These are phyloP conservation scores for Acacia concinna DNA, from an alignment of 331 rosid species.

Conservation along the genomic window DNA sequence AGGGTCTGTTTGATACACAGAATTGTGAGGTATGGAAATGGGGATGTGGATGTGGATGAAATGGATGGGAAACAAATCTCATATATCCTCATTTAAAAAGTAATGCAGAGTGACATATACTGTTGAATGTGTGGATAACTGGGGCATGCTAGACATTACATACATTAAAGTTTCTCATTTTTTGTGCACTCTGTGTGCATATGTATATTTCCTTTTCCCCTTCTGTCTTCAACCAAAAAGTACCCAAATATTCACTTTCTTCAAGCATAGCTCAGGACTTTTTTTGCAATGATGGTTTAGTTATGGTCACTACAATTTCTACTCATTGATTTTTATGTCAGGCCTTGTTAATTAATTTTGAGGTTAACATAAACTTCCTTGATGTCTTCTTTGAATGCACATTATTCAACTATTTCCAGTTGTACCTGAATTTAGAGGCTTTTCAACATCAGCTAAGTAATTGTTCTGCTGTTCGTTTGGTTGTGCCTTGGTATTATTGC, in stretches of 20 bases:
- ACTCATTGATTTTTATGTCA: slow-evolving; percentile 10
- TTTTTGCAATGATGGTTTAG: not conserved
- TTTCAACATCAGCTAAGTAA: slow-evolving; percentile 21
- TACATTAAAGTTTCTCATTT: not conserved
- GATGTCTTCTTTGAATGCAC: not conserved
- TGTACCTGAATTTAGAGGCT: slow-evolving; percentile 13
- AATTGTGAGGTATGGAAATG: not conserved
- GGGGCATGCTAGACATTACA: not conserved
- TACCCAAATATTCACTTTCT: not conserved
- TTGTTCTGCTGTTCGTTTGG: slow-evolving; percentile 17
- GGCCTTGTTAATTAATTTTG: slow-evolving; percentile 1
- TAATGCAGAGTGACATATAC: not conserved
- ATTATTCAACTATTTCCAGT: not conserved
- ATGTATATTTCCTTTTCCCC: not conserved
- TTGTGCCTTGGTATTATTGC: not conserved
- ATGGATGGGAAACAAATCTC: not conserved
- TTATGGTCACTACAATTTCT: not conserved
- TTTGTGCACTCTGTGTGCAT: not conserved
- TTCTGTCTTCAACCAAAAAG: not conserved
- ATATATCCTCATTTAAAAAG: not conserved
- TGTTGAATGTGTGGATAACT: not conserved
- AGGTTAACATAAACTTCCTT: slow-evolving; percentile 20
- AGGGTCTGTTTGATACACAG: not conserved
- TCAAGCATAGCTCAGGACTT: not conserved
- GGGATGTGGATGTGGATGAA: not conserved